phyloP scores from a whole-genome alignment of 805 yeast species.

The Komagataella pseudopastoris region DNA sequence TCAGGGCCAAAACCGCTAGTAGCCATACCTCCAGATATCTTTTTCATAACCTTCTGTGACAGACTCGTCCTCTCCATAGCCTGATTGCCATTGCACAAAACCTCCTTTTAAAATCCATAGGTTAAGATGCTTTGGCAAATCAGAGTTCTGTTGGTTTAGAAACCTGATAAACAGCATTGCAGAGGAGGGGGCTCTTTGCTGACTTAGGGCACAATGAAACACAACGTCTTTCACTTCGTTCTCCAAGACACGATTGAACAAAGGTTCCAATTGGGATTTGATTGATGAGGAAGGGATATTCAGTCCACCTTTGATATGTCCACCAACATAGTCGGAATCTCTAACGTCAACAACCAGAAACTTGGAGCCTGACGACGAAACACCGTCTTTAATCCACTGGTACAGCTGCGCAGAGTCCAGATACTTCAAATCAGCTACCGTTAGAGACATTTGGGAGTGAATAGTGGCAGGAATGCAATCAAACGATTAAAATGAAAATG shows the following conservation, averaged over 20 bases:
- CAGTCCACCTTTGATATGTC: constrained; percentile 45
- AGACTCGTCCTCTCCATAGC: constrained; percentile 50
- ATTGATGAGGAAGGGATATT: constrained; percentile 43
- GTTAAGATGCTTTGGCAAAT: constrained; percentile 18
- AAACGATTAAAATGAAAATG: not conserved
- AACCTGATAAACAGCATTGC: constrained; percentile 49
- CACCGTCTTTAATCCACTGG: constrained; percentile 28
- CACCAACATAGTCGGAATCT: constrained; percentile 70
- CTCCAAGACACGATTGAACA: constrained; percentile 20
- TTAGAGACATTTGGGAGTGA: constrained; percentile 2
- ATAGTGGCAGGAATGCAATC: not conserved
- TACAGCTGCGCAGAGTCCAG: constrained; percentile 30
- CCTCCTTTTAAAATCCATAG: constrained; percentile 79
- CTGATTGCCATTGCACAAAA: constrained; percentile 69
- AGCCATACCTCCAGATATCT: constrained; percentile 19
- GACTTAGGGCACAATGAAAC: constrained; percentile 86
- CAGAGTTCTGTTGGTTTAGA: constrained; percentile 16
- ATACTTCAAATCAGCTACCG: constrained; percentile 30
- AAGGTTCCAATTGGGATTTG: constrained; percentile 21
- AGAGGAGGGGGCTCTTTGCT: constrained; percentile 84
- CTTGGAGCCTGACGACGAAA: constrained; percentile 21
- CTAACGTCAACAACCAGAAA: constrained; percentile 71
- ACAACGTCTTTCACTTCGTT: constrained; percentile 37
- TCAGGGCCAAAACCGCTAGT: not conserved
- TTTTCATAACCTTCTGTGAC: constrained; percentile 52